These are phyloP conservation scores for Podosphaera aphanis DNA, from an alignment of 2,329 filamentous ascomycete species.

Conservation along the genomic window DNA sequence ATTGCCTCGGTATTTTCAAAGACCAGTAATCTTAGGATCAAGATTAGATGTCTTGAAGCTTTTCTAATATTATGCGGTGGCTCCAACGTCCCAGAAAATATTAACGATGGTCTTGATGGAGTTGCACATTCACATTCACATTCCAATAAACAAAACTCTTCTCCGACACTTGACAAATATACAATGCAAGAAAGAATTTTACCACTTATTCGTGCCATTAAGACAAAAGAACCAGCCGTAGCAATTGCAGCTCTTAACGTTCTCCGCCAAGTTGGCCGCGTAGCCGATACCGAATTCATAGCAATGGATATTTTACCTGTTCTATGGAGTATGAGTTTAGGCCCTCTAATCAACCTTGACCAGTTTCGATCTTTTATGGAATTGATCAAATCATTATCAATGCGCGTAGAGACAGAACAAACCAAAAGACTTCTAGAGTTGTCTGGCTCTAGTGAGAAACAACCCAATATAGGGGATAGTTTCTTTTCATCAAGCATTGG, in stretches of 20 bases:
- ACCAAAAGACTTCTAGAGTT: conserved; percentile 72
- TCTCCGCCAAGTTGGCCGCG: conserved; percentile 56
- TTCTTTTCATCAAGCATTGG: conserved; percentile 47
- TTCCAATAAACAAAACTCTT: conserved; percentile 31
- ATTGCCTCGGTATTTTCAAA: conserved; percentile 78
- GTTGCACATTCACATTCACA: conserved; percentile 30
- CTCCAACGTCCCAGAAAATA: conserved; percentile 24
- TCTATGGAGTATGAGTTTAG: conserved; percentile 77
- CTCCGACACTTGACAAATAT: conserved; percentile 80
- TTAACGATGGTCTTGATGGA: conserved; percentile 54
- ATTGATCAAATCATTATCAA: conserved; percentile 59
- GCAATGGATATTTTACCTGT: conserved; percentile 78
- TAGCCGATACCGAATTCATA: conserved; percentile 73
- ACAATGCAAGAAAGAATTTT: conserved; percentile 96
- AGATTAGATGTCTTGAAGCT: conserved; percentile 74
- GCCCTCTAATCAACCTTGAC: conserved; percentile 63
- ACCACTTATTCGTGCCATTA: conserved; percentile 73
- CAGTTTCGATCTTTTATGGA: conserved; percentile 84
- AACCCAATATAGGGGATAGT: conserved; percentile 32
- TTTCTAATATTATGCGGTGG: conserved; percentile 80
- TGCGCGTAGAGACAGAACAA: conserved; percentile 70
- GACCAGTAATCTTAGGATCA: conserved; percentile 84
- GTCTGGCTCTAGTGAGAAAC: conserved; percentile 30
- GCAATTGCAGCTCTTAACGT: conserved; percentile 85
- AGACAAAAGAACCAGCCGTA: conserved; percentile 91